Conservation (phyloP, 495 filamentous ascomycete genomes). For the Aspergillus sparsus region DNA sequence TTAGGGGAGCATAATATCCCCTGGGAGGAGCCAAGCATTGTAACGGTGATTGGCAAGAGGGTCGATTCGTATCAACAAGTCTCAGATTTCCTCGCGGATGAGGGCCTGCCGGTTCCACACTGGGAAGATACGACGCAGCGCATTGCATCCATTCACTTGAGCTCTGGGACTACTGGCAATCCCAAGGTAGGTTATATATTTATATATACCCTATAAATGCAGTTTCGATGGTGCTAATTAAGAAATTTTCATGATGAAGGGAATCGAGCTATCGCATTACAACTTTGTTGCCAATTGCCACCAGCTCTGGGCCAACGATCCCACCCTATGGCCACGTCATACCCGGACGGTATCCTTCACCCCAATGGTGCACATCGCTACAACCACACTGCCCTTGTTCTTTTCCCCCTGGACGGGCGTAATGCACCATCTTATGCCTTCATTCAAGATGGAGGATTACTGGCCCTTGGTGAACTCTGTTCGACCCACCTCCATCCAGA, state of each 20-base stretch:
- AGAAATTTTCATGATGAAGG: not conserved
- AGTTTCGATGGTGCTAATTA: too few species aligned
- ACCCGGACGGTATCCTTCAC: not conserved
- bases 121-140: not conserved
- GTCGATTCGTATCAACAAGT: not conserved
- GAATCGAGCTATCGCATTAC: slow-evolving; percentile 6
- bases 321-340: not conserved
- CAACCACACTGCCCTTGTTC: slow-evolving; percentile 1
- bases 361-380: slow-evolving; percentile 4
- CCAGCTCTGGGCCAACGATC: slow-evolving; percentile 7
- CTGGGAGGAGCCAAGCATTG: not conserved
- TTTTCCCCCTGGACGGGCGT: slow-evolving; percentile 2
- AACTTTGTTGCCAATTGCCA: slow-evolving; percentile 9
- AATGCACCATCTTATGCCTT: slow-evolving; percentile 4
- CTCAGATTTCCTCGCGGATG: slow-evolving; percentile 1
- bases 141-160: slow-evolving; percentile 5
- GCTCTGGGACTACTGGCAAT: slow-evolving; percentile 3
- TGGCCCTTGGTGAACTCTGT: not conserved
- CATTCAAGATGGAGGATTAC: not conserved
- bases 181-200: not conserved
- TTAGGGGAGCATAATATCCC: not conserved
- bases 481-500: not conserved
- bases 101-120: not conserved
- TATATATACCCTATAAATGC: too few species aligned
- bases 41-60: slow-evolving; percentile 1